Evolutionary conservation across 345 rosid species (phyloP).

Genomic region (Kandelia obovata): DNA sequence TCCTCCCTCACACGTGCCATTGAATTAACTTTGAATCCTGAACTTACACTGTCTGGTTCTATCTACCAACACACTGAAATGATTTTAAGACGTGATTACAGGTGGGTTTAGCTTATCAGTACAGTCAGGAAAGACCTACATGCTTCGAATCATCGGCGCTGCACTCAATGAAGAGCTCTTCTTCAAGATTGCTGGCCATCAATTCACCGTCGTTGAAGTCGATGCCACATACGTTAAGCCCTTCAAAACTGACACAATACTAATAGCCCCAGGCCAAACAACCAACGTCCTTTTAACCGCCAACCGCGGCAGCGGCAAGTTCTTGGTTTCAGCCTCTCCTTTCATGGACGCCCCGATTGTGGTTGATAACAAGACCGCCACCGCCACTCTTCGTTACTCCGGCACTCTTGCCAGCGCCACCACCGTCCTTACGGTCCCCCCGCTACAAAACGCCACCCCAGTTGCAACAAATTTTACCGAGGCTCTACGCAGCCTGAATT

Average conservation of each 20-base stretch:
- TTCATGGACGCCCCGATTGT: constrained; percentile 89
- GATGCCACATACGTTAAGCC: constrained; percentile 88
- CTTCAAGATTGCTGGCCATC: constrained; percentile 88
- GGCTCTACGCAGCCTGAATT: constrained; percentile 73
- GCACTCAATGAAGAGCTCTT: constrained; percentile 96
- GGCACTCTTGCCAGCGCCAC: constrained; percentile 53
- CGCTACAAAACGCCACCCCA: constrained; percentile 72
- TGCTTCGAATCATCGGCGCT: constrained; percentile 78
- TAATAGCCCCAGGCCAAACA: constrained; percentile 87
- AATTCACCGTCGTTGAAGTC: constrained; percentile 80
- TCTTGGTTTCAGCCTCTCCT: constrained; percentile 71
- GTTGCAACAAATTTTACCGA: constrained; percentile 53
- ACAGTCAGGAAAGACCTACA: constrained; percentile 57
- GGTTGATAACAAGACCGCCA: constrained; percentile 80
- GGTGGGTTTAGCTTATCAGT: constrained; percentile 63
- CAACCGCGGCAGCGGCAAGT: constrained; percentile 51
- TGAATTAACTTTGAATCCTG: too few relatives aligned
- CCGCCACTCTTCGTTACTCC: constrained; percentile 74
- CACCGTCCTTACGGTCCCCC: constrained; percentile 53
- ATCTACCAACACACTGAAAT: too few relatives aligned
- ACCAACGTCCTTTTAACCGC: constrained; percentile 69
- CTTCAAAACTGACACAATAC: constrained; percentile 53
- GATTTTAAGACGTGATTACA: background rate
- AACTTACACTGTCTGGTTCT: too few relatives aligned
- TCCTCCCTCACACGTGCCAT: too few relatives aligned